These are phyloP conservation scores for Coriaria nepalensis DNA, from an alignment of 306 rosid species.

Conservation along the genomic window DNA sequence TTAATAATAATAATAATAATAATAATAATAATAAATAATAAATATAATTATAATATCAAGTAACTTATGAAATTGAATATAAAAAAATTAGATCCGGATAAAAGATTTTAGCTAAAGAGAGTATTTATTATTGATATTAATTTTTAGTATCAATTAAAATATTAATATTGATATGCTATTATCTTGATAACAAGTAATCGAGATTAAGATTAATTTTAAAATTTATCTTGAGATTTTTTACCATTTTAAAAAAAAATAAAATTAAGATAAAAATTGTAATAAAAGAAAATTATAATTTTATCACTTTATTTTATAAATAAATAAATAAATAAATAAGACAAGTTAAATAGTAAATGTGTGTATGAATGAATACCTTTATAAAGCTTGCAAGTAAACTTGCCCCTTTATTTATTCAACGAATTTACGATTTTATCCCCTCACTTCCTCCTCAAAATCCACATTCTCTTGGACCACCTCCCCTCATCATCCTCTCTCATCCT, in stretches of 20 bases:
- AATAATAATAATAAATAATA: no score
- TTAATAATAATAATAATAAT: background rate
- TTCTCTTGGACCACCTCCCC: conserved; percentile 16
- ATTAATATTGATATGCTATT: no score
- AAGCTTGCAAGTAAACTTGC: conserved; percentile 68
- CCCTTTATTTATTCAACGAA: conserved; percentile 24
- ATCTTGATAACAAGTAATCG: no score
- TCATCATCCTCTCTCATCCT: conserved; percentile 10
- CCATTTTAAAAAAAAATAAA: background rate
- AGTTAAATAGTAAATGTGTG: conserved; percentile 13
- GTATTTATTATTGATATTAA: no score
- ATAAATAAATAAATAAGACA: conserved; percentile 7
- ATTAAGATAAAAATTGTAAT: no score
- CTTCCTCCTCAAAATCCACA: conserved; percentile 74
- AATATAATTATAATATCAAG: no score
- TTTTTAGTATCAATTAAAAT: no score
- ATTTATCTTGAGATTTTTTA: no score
- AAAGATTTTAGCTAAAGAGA: no score
- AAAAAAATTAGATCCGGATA: no score
- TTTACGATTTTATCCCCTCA: conserved; percentile 37
- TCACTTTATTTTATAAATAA: background rate
- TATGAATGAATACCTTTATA: conserved; percentile 44
- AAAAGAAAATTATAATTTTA: no score
- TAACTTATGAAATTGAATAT: no score
- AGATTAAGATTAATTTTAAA: background rate